Percentiles rank a stretch among this genome's conserved stretches.
Conservation (phyloP, 768 basidiomycete genomes). For the Leucocoprinus sp. region DNA sequence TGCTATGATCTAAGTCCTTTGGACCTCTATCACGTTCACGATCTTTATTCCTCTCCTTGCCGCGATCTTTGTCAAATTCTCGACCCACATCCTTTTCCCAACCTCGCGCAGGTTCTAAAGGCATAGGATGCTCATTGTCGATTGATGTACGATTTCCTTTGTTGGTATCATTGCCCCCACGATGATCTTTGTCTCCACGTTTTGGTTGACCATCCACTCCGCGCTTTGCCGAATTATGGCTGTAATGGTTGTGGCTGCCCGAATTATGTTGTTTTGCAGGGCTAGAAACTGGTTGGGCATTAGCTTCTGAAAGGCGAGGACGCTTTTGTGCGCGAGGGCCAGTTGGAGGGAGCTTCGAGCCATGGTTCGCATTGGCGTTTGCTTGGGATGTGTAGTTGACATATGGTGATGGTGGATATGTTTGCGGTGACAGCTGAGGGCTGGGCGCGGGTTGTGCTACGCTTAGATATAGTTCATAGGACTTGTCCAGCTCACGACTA, state of each 20-base stretch:
- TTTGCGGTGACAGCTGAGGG: constrained; percentile 24
- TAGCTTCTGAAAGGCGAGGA: constrained; percentile 57
- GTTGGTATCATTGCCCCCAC: constrained; percentile 6
- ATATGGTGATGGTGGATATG: constrained; percentile 40
- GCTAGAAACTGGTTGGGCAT: constrained; percentile 23
- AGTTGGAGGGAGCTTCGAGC: constrained; percentile 57
- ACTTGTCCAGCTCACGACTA: constrained; percentile 73
- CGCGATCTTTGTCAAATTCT: constrained; percentile 26
- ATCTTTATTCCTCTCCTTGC: constrained; percentile 24
- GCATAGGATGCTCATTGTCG: constrained; percentile 47
- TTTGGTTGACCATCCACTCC: constrained; percentile 5
- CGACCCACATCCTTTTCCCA: constrained; percentile 16
- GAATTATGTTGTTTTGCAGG: constrained; percentile 9
- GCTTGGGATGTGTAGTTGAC: constrained; percentile 31
- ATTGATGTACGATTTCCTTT: constrained; percentile 20
- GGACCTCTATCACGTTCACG: constrained; percentile 20
- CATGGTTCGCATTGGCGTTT: constrained; percentile 21
- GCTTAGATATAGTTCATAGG: constrained; percentile 52
- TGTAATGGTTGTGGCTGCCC: constrained; percentile 9
- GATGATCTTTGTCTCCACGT: constrained; percentile 10
- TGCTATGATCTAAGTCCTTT: constrained; percentile 14
- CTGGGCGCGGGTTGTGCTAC: constrained; percentile 11
- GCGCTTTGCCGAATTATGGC: constrained; percentile 12
- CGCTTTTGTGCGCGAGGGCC: constrained; percentile 79
- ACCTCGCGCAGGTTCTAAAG: constrained; percentile 12